Evolutionary conservation across 2,329 filamentous ascomycete species (phyloP), one percentile per base, ranked within the genome.

Genomic region (Colletotrichum eremochloae): DNA sequence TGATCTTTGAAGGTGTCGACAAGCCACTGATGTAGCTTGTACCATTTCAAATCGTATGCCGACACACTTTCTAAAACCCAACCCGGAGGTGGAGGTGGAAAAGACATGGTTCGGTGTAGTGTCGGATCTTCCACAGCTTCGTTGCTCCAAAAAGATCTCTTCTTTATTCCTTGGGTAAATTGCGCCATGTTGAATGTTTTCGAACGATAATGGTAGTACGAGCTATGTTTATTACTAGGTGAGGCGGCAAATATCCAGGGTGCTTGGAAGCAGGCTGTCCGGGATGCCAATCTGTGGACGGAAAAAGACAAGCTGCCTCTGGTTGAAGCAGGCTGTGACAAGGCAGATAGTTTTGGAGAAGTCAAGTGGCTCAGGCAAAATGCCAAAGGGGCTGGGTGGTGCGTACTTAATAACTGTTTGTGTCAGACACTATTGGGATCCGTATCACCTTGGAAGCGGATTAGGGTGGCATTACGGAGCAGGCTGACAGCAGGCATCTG

Each of bases 401-500:
- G 31, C 14, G 6, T 14, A 9, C 55, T 57, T 57, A 38, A 40
- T 20, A 57, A 57, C 9, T n/a, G 11, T 48, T 24, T 24, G 8
- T 24, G 24, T 24, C 24, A 24, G 24, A 24, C 24, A 24, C 24
- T 24, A 40, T n/a, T 40, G 20, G 31, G 18, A 24, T 40, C 20
- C 12, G 11, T n/a, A 40, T 33, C 8, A 24, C 33, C 55, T 24
- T n/a, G 18, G 18, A 2, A 33, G 33, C 50, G 3, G 50, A 33
- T 20, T 7, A 24, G 20, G 15, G 44, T 24, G 20, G n/a, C n/a
- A 38, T 57, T 8, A 15, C 20, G 4, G 20, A 57, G 11, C n/a
- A 57, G 55, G 55, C 55, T 57, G 55, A 36, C 33, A 57, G 11
- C 31, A 57, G 55, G 55, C 55, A 57, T n/a, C 55, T 18, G 55